Percentiles rank a stretch among this genome's conserved stretches.
Conservation (phyloP, 1,284 basidiomycete genomes). For the Pseudozyma sp. region DNA sequence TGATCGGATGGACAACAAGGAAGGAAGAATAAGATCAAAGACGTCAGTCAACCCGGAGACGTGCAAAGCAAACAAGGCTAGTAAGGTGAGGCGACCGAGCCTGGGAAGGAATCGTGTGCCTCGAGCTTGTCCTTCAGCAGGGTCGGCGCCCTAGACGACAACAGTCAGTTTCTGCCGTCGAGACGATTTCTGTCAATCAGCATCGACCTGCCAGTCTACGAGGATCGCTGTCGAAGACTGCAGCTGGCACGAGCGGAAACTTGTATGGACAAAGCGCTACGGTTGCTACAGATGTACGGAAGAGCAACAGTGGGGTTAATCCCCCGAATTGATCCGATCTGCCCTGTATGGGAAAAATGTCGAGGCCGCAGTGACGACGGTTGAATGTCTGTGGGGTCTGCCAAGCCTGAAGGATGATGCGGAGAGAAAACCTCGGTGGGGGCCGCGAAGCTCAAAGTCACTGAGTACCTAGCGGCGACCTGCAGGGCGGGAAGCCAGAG, state of each 20-base stretch:
- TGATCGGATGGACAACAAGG: neutral
- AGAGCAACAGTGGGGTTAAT: too few species aligned
- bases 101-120: neutral
- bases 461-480: neutral
- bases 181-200: constrained; percentile 3
- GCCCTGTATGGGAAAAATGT: too few species aligned
- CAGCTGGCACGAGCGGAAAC: too few species aligned
- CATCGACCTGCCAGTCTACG: neutral
- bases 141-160: neutral
- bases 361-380: neutral
- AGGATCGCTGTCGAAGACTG: constrained; percentile 1
- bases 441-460: constrained; percentile 1
- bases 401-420: constrained; percentile 15
- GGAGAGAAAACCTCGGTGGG: constrained; percentile 4
- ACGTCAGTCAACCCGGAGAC: constrained; percentile 1
- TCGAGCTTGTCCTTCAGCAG: constrained; percentile 8
- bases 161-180: constrained; percentile 1
- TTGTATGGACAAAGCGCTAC: too few species aligned
- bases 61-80: neutral
- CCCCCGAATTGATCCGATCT: too few species aligned
- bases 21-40: neutral
- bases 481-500: neutral
- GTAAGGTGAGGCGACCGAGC: neutral
- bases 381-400: neutral
- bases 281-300: too few species aligned